These are phyloP conservation scores for Neopestalotiopsis clavispora DNA, from an alignment of 2,329 filamentous ascomycete species.

Conservation along the genomic window DNA sequence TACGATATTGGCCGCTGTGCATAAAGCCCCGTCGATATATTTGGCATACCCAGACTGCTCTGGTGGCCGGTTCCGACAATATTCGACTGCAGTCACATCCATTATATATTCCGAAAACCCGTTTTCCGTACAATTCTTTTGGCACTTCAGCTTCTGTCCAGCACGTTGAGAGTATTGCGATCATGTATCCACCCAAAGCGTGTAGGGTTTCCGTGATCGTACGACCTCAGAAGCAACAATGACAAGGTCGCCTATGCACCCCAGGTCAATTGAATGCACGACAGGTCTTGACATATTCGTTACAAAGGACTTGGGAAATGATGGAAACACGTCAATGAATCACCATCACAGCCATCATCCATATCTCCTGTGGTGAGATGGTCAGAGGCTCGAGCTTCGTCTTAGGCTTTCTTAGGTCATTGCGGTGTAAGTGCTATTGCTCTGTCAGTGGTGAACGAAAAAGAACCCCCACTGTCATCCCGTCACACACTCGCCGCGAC, in stretches of 20 bases:
- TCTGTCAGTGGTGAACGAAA: background rate
- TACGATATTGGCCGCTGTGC: background rate
- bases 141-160: background rate
- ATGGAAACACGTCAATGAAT: too few relatives aligned
- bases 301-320: background rate
- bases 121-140: background rate
- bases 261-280: background rate
- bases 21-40: background rate
- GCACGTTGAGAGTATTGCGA: background rate
- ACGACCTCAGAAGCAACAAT: background rate
- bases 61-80: background rate
- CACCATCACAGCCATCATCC: too few relatives aligned
- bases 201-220: background rate
- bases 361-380: too few relatives aligned
- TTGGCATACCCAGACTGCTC: background rate
- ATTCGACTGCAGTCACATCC: background rate
- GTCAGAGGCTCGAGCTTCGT: too few relatives aligned
- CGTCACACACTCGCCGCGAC: background rate
- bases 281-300: background rate
- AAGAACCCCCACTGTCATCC: background rate
- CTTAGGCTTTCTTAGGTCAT: too few relatives aligned
- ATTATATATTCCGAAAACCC: background rate
- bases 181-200: background rate
- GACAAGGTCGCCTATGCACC: background rate
- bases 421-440: background rate